A percentile compares a stretch with the other conserved stretches of the same genome.
Conservation (phyloP, 2,329 filamentous ascomycete species). For the Cladosporium sphaerospermum region DNA sequence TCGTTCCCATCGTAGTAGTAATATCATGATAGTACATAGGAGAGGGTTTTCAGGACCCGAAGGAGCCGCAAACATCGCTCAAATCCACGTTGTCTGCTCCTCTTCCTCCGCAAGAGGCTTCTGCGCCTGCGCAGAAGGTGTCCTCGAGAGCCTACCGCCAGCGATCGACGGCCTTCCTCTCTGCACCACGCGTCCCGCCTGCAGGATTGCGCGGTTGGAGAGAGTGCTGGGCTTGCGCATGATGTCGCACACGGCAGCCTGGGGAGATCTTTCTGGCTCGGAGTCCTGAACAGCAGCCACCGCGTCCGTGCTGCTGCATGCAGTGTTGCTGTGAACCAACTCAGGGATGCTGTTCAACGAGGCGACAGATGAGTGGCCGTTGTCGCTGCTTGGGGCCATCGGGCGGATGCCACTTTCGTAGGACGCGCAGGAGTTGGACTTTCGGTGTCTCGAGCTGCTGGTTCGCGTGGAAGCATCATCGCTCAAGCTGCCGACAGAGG, state of each 20-base stretch:
- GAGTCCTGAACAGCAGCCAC: neutral
- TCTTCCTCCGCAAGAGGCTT: slow-evolving; percentile 1
- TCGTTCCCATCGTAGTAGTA: slow-evolving; percentile 7
- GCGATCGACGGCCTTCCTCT: slow-evolving; percentile 13
- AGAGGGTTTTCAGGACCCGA: neutral
- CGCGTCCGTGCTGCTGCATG: neutral
- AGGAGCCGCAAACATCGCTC: neutral
- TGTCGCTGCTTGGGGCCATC: slow-evolving; percentile 16
- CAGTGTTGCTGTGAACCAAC: slow-evolving; percentile 21
- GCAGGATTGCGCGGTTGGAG: slow-evolving; percentile 20
- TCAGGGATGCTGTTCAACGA: slow-evolving; percentile 25
- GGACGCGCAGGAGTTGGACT: slow-evolving; percentile 25
- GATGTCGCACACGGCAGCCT: neutral
- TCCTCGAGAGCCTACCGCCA: neutral
- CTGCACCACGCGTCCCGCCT: slow-evolving; percentile 23
- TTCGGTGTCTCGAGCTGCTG: slow-evolving; percentile 19
- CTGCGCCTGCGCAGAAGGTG: neutral
- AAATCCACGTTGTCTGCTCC: slow-evolving; percentile 8
- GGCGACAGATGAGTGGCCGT: slow-evolving; percentile 20
- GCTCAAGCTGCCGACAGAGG: slow-evolving; percentile 2
- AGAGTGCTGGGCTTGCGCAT: slow-evolving; percentile 10
- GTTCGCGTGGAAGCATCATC: slow-evolving; percentile 18
- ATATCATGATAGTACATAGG: slow-evolving; percentile 5
- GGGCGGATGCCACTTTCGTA: slow-evolving; percentile 20
- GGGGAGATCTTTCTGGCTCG: neutral